These are phyloP conservation scores for carrot (Daucus carota) DNA, from an alignment of 129 eudicot genomes.

Conservation along the genomic window DNA sequence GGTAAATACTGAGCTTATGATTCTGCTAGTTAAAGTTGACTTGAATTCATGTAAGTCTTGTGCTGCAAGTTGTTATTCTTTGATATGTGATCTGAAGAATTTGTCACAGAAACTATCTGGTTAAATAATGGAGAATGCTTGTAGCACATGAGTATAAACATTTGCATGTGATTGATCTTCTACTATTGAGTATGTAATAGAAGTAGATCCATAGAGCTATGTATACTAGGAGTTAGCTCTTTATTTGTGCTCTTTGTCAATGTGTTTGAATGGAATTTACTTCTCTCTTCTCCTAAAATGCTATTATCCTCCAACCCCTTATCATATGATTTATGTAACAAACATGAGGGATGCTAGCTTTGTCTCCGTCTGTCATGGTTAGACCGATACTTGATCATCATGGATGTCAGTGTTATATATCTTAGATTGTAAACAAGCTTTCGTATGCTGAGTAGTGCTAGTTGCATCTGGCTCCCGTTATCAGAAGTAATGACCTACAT, in stretches of 20 bases:
- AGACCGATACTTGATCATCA: neutral
- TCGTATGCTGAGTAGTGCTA: neutral
- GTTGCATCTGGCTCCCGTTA: neutral
- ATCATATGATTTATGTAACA: neutral
- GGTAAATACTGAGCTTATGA: constrained; percentile 25
- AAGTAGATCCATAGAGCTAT: neutral
- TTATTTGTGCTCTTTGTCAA: neutral
- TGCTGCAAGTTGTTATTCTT: neutral
- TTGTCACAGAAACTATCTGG: neutral
- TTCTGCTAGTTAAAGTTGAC: neutral
- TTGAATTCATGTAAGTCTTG: neutral
- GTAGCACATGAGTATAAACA: too few species aligned
- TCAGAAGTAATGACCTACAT: neutral
- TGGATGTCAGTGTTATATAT: neutral
- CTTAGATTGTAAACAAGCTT: neutral
- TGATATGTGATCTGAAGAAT: neutral
- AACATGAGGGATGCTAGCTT: neutral
- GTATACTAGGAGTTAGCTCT: neutral
- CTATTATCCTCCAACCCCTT: neutral
- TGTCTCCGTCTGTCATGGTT: neutral
- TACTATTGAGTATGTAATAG: too few species aligned
- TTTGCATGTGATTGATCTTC: too few species aligned
- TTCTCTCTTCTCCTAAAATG: neutral
- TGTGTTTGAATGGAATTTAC: neutral
- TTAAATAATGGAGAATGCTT: too few species aligned